A percentile compares a stretch with the other conserved stretches of the same genome.
Evolutionary conservation across 176 grass and related monocot genomes (phyloP).

Genomic region (Ensete ventricosum): DNA sequence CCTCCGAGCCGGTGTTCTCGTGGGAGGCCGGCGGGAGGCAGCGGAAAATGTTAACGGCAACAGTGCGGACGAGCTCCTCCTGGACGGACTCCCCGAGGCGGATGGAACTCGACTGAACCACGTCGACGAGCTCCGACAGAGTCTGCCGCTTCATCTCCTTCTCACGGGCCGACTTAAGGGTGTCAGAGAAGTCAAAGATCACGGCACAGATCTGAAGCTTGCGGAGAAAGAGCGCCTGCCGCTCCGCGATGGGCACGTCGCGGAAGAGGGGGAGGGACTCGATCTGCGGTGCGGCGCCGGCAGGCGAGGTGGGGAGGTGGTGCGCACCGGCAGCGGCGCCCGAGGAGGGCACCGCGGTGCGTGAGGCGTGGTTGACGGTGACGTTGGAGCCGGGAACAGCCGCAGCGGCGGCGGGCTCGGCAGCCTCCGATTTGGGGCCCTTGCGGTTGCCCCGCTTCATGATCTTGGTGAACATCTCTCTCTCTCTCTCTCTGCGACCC

Average conservation of each 20-base stretch:
- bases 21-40: conserved; percentile 4
- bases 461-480: conserved; percentile 8
- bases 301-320: background rate
- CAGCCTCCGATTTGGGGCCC: conserved; percentile 3
- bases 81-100: conserved; percentile 9
- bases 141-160: conserved; percentile 15
- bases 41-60: conserved; percentile 10
- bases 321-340: background rate
- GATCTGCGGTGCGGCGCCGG: conserved; percentile 3
- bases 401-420: background rate
- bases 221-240: conserved; percentile 8
- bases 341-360: background rate
- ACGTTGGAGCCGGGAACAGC: conserved; percentile 2
- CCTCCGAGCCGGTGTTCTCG: conserved; percentile 19
- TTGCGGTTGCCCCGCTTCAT: conserved; percentile 14
- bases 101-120: conserved; percentile 4
- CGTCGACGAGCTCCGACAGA: conserved; percentile 12
- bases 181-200: conserved; percentile 5
- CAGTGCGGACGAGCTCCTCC: conserved; percentile 13
- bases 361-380: conserved; percentile 18
- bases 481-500: background rate
- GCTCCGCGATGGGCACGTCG: background rate
- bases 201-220: conserved; percentile 18
- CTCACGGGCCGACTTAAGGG: conserved; percentile 2
- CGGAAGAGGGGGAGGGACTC: conserved; percentile 14